Evolutionary conservation across 2,329 filamentous ascomycete genomes (phyloP).

Genomic region (Ilyonectria mors-panacis): DNA sequence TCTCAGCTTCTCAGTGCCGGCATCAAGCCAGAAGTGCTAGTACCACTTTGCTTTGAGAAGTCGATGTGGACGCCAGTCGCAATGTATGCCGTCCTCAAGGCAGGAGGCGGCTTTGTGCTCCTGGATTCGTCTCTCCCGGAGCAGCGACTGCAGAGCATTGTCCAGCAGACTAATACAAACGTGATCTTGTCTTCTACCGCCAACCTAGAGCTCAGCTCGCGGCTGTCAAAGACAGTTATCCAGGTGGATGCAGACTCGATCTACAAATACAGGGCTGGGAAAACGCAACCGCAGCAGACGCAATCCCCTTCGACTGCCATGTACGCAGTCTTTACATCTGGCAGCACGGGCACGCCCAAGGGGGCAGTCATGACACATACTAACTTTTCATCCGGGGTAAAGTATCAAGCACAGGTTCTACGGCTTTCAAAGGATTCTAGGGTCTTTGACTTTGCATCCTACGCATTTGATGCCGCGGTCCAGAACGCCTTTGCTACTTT

Average conservation of each 20-base stretch:
- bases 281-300: not conserved
- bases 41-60: slow-evolving; percentile 43
- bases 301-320: slow-evolving; percentile 13
- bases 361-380: slow-evolving; percentile 36
- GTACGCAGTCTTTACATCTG: slow-evolving; percentile 46
- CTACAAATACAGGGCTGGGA: not conserved
- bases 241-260: slow-evolving; percentile 7
- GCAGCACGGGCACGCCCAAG: slow-evolving; percentile 46
- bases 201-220: not conserved
- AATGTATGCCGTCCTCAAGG: slow-evolving; percentile 45
- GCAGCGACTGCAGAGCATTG: slow-evolving; percentile 27
- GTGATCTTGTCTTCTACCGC: slow-evolving; percentile 4
- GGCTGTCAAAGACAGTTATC: slow-evolving; percentile 4
- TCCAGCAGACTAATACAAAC: slow-evolving; percentile 8
- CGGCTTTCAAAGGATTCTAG: slow-evolving; percentile 19
- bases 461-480: slow-evolving; percentile 18
- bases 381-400: slow-evolving; percentile 39
- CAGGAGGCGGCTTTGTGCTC: slow-evolving; percentile 42
- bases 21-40: slow-evolving; percentile 40
- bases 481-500: slow-evolving; percentile 52
- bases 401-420: slow-evolving; percentile 31
- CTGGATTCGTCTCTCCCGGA: slow-evolving; percentile 36
- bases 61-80: slow-evolving; percentile 43
- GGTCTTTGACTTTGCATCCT: slow-evolving; percentile 32
- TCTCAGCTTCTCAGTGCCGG: slow-evolving; percentile 50